These are phyloP conservation scores for Mortierella sp. DNA, from an alignment of 371 early-diverging fungal genomes.

Conservation along the genomic window DNA sequence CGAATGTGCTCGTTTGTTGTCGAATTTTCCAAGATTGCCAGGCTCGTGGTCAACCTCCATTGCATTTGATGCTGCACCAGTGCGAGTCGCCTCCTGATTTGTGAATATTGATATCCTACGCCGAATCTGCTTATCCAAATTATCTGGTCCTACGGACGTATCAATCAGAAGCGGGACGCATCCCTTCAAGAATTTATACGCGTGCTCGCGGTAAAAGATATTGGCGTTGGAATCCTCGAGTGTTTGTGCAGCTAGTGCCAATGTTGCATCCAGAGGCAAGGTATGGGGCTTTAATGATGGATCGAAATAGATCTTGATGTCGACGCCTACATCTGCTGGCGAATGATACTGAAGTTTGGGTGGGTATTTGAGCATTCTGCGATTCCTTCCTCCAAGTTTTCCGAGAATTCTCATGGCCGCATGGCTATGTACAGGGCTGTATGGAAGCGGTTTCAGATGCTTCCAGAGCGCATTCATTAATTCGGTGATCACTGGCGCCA, in stretches of 20 bases:
- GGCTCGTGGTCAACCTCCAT: slow-evolving; percentile 58
- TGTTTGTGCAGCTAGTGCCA: slow-evolving; percentile 68
- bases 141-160: slow-evolving; percentile 70
- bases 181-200: slow-evolving; percentile 78
- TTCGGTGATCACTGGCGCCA: slow-evolving; percentile 94
- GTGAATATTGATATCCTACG: slow-evolving; percentile 49
- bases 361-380: slow-evolving; percentile 80
- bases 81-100: slow-evolving; percentile 18
- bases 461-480: slow-evolving; percentile 94
- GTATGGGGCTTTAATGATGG: slow-evolving; percentile 64
- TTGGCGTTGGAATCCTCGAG: slow-evolving; percentile 68
- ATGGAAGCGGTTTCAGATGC: slow-evolving; percentile 89
- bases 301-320: slow-evolving; percentile 75
- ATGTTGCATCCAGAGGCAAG: slow-evolving; percentile 67
- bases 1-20: slow-evolving; percentile 30
- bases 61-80: slow-evolving; percentile 25
- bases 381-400: slow-evolving; percentile 95
- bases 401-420: slow-evolving; percentile 95
- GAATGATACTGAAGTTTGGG: slow-evolving; percentile 66
- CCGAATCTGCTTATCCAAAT: slow-evolving; percentile 62
- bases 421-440: slow-evolving; percentile 85
- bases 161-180: slow-evolving; percentile 81
- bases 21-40: slow-evolving; percentile 45
- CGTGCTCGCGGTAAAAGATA: slow-evolving; percentile 71
- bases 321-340: slow-evolving; percentile 71